These are phyloP conservation scores for Nicotiana otophora DNA, from an alignment of 257 asterid species.

Conservation along the genomic window DNA sequence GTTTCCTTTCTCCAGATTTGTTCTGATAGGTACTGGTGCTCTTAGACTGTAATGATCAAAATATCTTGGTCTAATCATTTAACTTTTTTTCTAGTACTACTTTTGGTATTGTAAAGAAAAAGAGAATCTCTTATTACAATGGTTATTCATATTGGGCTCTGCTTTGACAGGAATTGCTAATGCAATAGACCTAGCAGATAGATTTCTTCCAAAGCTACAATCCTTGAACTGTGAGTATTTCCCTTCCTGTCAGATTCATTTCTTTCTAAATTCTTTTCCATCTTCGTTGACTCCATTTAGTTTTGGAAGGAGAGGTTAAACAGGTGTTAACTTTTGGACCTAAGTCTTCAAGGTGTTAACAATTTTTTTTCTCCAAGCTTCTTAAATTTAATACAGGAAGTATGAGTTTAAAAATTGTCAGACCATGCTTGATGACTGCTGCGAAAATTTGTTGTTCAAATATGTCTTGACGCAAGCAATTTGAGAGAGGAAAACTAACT, in stretches of 20 bases:
- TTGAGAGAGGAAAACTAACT: not conserved
- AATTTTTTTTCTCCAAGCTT: not conserved
- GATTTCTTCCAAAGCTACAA: constrained; percentile 87
- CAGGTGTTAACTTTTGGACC: not conserved
- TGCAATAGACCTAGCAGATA: constrained; percentile 94
- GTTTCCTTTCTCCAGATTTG: constrained; percentile 83
- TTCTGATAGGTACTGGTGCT: constrained; percentile 60
- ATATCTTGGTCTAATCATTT: constrained; percentile 12
- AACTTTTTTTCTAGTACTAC: not conserved
- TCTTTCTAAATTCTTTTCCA: not conserved
- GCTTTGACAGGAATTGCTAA: constrained; percentile 78
- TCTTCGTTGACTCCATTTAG: not conserved
- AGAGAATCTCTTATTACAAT: not conserved
- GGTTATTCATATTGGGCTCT: constrained; percentile 17
- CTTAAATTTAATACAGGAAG: not conserved
- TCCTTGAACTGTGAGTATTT: constrained; percentile 74
- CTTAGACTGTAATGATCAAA: not conserved
- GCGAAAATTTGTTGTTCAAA: not conserved
- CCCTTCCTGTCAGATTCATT: not conserved
- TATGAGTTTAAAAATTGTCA: not conserved
- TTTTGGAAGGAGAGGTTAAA: not conserved
- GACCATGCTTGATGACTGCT: not conserved
- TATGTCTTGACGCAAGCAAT: not conserved
- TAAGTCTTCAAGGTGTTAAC: not conserved
- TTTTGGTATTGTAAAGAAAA: not conserved